These are phyloP conservation scores for Didymella lethalis DNA, from an alignment of 2,329 filamentous ascomycete genomes.

Conservation along the genomic window DNA sequence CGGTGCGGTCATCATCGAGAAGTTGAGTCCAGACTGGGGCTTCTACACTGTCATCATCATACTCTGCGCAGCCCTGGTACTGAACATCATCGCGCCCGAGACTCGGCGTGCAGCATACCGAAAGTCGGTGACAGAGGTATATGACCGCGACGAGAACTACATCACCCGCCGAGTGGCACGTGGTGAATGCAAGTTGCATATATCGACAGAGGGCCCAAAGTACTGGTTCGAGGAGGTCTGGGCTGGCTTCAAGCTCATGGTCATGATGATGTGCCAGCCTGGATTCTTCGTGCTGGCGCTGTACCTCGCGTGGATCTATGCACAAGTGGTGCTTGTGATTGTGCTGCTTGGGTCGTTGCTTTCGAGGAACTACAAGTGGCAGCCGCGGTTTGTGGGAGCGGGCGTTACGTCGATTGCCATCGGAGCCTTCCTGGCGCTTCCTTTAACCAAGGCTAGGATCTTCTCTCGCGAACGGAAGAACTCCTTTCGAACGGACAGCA, in stretches of 20 bases:
- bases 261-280: slow-evolving; percentile 76
- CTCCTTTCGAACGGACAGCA: slow-evolving; percentile 68
- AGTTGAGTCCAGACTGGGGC: slow-evolving; percentile 72
- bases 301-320: slow-evolving; percentile 82
- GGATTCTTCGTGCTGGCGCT: slow-evolving; percentile 75
- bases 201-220: slow-evolving; percentile 72
- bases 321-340: slow-evolving; percentile 76
- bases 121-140: slow-evolving; percentile 69
- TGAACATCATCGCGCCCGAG: slow-evolving; percentile 77
- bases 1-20: slow-evolving; percentile 73
- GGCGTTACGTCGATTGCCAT: slow-evolving; percentile 71
- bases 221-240: slow-evolving; percentile 82
- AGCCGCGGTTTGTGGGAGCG: slow-evolving; percentile 70
- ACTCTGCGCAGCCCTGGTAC: slow-evolving; percentile 68
- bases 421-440: slow-evolving; percentile 73
- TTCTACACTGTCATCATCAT: slow-evolving; percentile 77
- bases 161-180: slow-evolving; percentile 66
- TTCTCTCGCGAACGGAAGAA: slow-evolving; percentile 71
- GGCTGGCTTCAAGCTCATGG: slow-evolving; percentile 71
- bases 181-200: slow-evolving; percentile 79
- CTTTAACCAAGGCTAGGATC: slow-evolving; percentile 74
- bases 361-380: slow-evolving; percentile 71
- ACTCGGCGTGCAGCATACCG: slow-evolving; percentile 74
- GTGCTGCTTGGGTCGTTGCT: slow-evolving; percentile 74
- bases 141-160: slow-evolving; percentile 56